Percentiles rank a stretch among this genome's conserved stretches.
These are phyloP conservation scores for Aphanocladium album DNA, from an alignment of 2,329 filamentous ascomycete genomes.

Conservation along the genomic window DNA sequence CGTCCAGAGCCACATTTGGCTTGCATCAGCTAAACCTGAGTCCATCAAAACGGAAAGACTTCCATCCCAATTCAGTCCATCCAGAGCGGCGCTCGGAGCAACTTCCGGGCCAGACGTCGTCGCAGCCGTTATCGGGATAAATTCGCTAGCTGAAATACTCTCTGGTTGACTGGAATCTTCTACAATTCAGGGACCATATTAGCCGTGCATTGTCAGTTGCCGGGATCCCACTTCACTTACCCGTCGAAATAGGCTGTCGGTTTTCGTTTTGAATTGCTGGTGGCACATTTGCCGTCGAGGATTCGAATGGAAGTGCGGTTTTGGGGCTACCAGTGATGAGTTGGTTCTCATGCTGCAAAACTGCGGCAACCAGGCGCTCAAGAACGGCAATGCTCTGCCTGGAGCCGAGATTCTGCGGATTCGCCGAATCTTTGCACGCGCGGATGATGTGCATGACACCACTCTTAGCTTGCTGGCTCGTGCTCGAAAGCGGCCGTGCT, in stretches of 20 bases:
- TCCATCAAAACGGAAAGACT: slow-evolving; percentile 9
- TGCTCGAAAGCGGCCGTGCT: slow-evolving; percentile 6
- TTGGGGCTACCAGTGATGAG: slow-evolving; percentile 6
- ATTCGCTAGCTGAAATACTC: no score
- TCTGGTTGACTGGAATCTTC: no score
- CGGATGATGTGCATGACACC: slow-evolving; percentile 14
- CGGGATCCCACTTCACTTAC: no score
- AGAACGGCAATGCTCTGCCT: slow-evolving; percentile 10
- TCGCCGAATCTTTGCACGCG: slow-evolving; percentile 2
- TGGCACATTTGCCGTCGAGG: background rate
- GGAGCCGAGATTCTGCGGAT: slow-evolving; percentile 2
- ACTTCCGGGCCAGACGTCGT: background rate
- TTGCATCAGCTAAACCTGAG: slow-evolving; percentile 7
- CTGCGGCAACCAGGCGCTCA: slow-evolving; percentile 11
- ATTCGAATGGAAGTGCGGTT: background rate
- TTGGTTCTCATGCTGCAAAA: slow-evolving; percentile 9
- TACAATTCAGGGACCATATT: no score
- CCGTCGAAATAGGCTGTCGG: no score
- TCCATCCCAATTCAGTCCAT: slow-evolving; percentile 6
- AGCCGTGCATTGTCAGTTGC: no score
- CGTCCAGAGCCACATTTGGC: slow-evolving; percentile 12
- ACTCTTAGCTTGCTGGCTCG: slow-evolving; percentile 5
- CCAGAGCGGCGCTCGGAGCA: background rate
- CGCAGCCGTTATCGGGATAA: background rate
- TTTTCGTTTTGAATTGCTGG: no score